Percentiles rank a stretch among this genome's conserved stretches.
Conservation (phyloP, 495 filamentous ascomycete species). For the Xylaria nigripes region DNA sequence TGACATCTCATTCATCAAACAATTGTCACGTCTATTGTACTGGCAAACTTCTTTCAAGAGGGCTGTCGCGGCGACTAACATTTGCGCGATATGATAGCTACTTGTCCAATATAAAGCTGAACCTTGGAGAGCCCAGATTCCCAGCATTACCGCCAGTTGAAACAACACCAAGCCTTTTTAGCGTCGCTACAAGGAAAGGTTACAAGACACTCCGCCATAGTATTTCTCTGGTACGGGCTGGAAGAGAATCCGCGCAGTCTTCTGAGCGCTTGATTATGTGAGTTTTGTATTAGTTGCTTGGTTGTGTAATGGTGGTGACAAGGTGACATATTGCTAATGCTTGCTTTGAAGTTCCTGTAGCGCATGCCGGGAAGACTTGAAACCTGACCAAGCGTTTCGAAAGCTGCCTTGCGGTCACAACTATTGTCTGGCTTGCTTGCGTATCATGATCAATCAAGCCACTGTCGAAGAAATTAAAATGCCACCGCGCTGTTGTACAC, state of each 20-base stretch:
- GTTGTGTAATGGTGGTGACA: not conserved
- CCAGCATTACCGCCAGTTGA: constrained; percentile 14
- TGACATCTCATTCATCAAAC: constrained; percentile 29
- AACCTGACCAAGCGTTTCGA: constrained; percentile 28
- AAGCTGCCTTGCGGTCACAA: constrained; percentile 45
- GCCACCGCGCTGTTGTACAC: constrained; percentile 51
- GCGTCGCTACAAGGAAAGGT: constrained; percentile 32
- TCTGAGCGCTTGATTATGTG: constrained; percentile 28
- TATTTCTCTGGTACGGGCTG: constrained; percentile 32
- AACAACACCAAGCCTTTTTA: constrained; percentile 24
- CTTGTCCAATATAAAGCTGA: constrained; percentile 34
- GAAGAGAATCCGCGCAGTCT: constrained; percentile 21
- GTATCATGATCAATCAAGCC: constrained; percentile 43
- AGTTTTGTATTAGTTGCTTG: constrained; percentile 11
- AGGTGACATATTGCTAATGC: constrained; percentile 9
- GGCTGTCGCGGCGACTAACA: constrained; percentile 34
- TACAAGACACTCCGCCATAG: constrained; percentile 34
- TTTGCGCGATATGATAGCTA: constrained; percentile 49
- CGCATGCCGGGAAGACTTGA: constrained; percentile 44
- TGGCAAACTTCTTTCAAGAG: constrained; percentile 19
- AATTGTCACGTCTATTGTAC: constrained; percentile 11
- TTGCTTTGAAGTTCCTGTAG: constrained; percentile 38
- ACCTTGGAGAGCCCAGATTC: constrained; percentile 32
- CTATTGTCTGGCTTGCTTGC: constrained; percentile 44
- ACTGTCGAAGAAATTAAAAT: constrained; percentile 44